Conservation (phyloP, 257 asterid genomes). For the Penstemon eatonii region DNA sequence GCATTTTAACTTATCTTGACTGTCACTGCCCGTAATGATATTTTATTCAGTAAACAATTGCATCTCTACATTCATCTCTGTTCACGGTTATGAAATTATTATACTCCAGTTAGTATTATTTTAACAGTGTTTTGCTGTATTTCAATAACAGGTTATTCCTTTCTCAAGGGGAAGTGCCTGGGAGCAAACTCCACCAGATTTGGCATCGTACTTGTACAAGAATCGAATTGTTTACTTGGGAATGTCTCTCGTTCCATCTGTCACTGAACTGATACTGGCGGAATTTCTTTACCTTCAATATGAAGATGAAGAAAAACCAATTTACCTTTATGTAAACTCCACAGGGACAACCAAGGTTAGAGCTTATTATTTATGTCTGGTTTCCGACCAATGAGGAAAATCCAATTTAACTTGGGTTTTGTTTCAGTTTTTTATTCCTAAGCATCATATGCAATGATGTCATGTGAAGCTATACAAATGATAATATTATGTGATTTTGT, state of each 20-base stretch:
- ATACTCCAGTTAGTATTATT: conserved; percentile 14
- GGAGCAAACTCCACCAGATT: conserved; percentile 98
- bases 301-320: conserved; percentile 81
- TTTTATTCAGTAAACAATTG: neutral
- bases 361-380: conserved; percentile 19
- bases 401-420: neutral
- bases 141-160: conserved; percentile 75
- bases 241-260: conserved; percentile 88
- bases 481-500: neutral
- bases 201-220: conserved; percentile 80
- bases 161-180: conserved; percentile 81
- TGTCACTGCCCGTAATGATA: neutral
- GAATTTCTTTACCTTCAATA: conserved; percentile 88
- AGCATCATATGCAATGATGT: neutral
- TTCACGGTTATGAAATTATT: neutral
- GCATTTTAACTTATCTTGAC: conserved; percentile 3
- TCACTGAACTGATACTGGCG: conserved; percentile 86
- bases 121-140: conserved; percentile 24
- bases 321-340: conserved; percentile 87
- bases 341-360: conserved; percentile 95
- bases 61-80: neutral
- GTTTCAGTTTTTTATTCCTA: neutral
- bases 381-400: neutral
- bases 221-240: conserved; percentile 95
- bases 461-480: neutral